These are phyloP conservation scores for Neodidymelliopsis sp. DNA, from an alignment of 2,329 filamentous ascomycete genomes.

Conservation along the genomic window DNA sequence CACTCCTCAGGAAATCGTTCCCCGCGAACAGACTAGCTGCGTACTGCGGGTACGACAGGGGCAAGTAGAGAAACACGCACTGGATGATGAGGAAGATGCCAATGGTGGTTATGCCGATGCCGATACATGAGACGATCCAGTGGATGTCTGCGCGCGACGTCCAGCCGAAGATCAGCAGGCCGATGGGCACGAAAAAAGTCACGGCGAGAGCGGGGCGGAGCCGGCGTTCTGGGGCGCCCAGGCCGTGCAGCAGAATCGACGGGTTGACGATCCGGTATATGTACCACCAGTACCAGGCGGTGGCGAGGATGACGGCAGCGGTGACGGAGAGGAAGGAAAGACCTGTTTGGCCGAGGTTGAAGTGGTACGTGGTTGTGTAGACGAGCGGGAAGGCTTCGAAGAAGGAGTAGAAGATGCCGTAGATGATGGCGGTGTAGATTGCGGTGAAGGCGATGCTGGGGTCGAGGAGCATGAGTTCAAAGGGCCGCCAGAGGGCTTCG, in stretches of 20 bases:
- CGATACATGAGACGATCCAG: constrained; percentile 65
- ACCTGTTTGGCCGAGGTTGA: constrained; percentile 74
- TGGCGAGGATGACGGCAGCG: constrained; percentile 73
- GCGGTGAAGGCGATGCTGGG: constrained; percentile 85
- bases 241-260: constrained; percentile 66
- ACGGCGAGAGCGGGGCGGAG: constrained; percentile 73
- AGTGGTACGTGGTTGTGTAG: constrained; percentile 80
- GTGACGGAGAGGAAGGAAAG: constrained; percentile 87
- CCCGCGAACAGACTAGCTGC: constrained; percentile 64
- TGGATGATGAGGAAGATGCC: constrained; percentile 55
- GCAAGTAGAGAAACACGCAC: constrained; percentile 67
- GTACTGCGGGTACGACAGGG: constrained; percentile 66
- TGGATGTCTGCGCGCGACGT: constrained; percentile 67
- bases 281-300: constrained; percentile 73
- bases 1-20: constrained; percentile 64
- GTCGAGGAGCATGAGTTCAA: constrained; percentile 84
- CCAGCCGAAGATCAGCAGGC: constrained; percentile 73
- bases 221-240: constrained; percentile 74
- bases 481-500: constrained; percentile 72
- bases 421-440: constrained; percentile 83
- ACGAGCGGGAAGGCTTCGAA: constrained; percentile 72
- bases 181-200: constrained; percentile 67
- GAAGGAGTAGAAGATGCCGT: constrained; percentile 78
- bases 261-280: constrained; percentile 76
- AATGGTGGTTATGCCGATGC: constrained; percentile 59